These are phyloP conservation scores for Priceomyces carsonii DNA, from an alignment of 805 yeast genomes.

Conservation along the genomic window DNA sequence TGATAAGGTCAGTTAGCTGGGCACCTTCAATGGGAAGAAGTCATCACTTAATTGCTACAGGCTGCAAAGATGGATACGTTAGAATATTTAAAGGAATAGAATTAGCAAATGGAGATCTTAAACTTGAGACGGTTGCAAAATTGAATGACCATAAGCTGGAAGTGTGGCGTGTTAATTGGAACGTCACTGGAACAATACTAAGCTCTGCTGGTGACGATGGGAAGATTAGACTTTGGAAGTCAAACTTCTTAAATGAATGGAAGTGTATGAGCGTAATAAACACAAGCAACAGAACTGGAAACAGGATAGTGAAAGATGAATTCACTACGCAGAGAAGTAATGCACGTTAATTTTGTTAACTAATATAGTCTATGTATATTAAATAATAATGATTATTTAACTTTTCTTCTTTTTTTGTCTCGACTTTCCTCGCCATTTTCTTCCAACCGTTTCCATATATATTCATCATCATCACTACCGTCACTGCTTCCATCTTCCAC, in stretches of 20 bases:
- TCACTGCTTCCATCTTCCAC: constrained; percentile 15
- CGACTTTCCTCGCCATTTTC: constrained; percentile 26
- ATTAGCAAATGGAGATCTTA: constrained; percentile 26
- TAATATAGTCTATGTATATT: constrained; percentile 2
- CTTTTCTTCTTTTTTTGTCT: constrained; percentile 26
- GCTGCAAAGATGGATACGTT: constrained; percentile 91
- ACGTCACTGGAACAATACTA: constrained; percentile 85
- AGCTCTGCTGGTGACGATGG: constrained; percentile 97
- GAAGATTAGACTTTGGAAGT: constrained; percentile 86
- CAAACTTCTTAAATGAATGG: constrained; percentile 81
- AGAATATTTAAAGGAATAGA: constrained; percentile 78
- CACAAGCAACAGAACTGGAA: constrained; percentile 25
- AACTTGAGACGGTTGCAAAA: constrained; percentile 63
- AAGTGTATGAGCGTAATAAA: constrained; percentile 79
- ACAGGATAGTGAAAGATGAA: constrained; percentile 17
- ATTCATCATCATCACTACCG: constrained; percentile 32
- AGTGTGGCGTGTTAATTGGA: constrained; percentile 97
- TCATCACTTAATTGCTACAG: constrained; percentile 88
- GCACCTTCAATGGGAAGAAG: constrained; percentile 95
- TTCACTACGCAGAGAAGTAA: constrained; percentile 4
- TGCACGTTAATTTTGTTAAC: constrained; percentile 3
- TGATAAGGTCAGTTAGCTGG: constrained; percentile 90
- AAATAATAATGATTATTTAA: background rate
- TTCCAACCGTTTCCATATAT: constrained; percentile 41
- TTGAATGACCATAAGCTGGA: constrained; percentile 80